These are phyloP conservation scores for Cymbopogon citratus DNA, from an alignment of 176 grass and related monocot genomes.

Conservation along the genomic window DNA sequence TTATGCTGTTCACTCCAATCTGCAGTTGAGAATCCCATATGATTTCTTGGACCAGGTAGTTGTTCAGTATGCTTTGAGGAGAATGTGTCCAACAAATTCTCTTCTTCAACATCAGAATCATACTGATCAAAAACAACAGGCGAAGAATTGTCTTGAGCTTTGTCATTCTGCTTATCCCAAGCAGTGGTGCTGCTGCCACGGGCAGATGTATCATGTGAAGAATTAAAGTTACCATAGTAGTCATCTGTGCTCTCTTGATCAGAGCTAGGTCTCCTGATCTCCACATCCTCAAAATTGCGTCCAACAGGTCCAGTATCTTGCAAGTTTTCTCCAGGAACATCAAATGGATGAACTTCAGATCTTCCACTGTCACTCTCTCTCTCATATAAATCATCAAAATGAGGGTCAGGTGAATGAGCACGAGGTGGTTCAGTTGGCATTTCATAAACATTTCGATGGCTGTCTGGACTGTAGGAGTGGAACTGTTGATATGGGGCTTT, in stretches of 20 bases:
- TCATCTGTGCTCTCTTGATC: conserved; percentile 23
- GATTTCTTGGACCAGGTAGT: conserved; percentile 12
- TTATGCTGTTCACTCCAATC: conserved; percentile 35
- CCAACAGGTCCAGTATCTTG: conserved; percentile 18
- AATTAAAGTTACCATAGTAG: conserved; percentile 5
- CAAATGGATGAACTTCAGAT: conserved; percentile 16
- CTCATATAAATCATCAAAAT: conserved; percentile 33
- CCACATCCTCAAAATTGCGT: neutral
- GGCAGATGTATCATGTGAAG: conserved; percentile 24
- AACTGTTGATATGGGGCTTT: conserved; percentile 21
- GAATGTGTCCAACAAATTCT: conserved; percentile 52
- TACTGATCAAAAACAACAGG: conserved; percentile 56
- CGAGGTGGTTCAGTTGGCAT: conserved; percentile 22
- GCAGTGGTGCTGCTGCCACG: conserved; percentile 28
- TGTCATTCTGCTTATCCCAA: conserved; percentile 28
- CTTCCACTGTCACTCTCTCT: conserved; percentile 28
- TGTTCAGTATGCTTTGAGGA: conserved; percentile 48
- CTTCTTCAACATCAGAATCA: conserved; percentile 62
- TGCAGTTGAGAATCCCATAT: conserved; percentile 22
- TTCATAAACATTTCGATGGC: conserved; percentile 7
- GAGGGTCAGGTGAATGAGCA: conserved; percentile 26
- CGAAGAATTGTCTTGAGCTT: conserved; percentile 31
- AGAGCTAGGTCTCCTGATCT: conserved; percentile 24
- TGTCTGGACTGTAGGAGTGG: conserved; percentile 22
- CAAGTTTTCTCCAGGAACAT: conserved; percentile 37